Evolutionary conservation across 495 filamentous ascomycete species (phyloP).

Genomic region (Parathielavia hyrcaniae): DNA sequence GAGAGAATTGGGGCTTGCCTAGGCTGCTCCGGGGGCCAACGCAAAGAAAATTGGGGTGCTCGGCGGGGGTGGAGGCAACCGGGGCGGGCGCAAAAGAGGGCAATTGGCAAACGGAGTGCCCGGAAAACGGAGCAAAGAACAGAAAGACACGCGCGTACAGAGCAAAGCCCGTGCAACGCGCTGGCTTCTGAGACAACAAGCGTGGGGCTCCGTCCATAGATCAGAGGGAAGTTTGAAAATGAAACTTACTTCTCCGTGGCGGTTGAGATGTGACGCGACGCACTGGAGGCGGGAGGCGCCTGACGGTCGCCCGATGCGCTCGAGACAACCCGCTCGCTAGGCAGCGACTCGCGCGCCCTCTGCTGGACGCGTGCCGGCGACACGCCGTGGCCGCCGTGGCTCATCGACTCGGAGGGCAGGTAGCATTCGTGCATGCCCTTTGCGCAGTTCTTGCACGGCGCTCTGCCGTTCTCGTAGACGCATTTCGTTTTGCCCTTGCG

Average conservation of each 20-base stretch:
- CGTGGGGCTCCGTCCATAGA: not conserved
- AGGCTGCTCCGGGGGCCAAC: conserved; percentile 25
- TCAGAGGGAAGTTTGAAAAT: conserved; percentile 11
- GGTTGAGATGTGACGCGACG: conserved; percentile 41
- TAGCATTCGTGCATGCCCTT: conserved; percentile 52
- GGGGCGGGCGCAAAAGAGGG: conserved; percentile 17
- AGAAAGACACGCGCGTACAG: not conserved
- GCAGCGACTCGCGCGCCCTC: conserved; percentile 40
- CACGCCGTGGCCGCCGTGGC: conserved; percentile 43
- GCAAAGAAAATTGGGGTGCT: conserved; percentile 22
- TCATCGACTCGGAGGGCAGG: conserved; percentile 46
- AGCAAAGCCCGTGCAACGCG: not conserved
- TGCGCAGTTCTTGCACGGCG: conserved; percentile 50
- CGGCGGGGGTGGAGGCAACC: conserved; percentile 24
- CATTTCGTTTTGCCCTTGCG: conserved; percentile 52
- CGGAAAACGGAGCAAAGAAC: conserved; percentile 1
- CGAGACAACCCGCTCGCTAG: conserved; percentile 40
- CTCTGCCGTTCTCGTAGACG: conserved; percentile 47
- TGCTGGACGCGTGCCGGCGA: conserved; percentile 33
- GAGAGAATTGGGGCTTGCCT: conserved; percentile 30
- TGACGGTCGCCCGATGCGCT: conserved; percentile 41
- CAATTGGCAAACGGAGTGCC: conserved; percentile 9
- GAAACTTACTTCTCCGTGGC: conserved; percentile 44
- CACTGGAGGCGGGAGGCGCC: conserved; percentile 34
- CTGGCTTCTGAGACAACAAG: conserved; percentile 12